These are phyloP conservation scores for Pholiota microspora DNA, from an alignment of 768 basidiomycete species.

Conservation along the genomic window DNA sequence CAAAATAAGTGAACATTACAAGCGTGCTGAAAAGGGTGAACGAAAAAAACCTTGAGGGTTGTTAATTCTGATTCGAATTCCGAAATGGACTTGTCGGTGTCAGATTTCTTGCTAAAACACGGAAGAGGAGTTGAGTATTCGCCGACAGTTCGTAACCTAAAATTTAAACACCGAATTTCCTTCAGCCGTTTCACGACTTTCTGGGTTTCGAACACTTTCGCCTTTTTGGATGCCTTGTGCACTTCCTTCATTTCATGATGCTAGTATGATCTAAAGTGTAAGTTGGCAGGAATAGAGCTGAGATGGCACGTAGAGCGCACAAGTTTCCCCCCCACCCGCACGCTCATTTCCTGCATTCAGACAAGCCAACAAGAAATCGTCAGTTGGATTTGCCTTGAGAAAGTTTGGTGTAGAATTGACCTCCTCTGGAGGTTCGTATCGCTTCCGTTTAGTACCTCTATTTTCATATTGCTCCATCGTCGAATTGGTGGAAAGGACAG, in stretches of 20 bases:
- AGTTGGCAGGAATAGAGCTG: background rate
- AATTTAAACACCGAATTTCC: slow-evolving; percentile 48
- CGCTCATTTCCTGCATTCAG: slow-evolving; percentile 35
- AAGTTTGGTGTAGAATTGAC: slow-evolving; percentile 22
- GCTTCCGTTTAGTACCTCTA: slow-evolving; percentile 43
- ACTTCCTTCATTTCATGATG: slow-evolving; percentile 74
- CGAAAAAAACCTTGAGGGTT: slow-evolving; percentile 55
- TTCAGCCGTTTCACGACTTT: slow-evolving; percentile 84
- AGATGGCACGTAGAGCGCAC: slow-evolving; percentile 32
- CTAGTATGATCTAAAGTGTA: slow-evolving; percentile 36
- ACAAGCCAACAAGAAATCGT: background rate
- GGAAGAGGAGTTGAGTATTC: background rate
- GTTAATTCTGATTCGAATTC: slow-evolving; percentile 62
- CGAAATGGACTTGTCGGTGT: slow-evolving; percentile 34
- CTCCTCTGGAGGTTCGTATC: slow-evolving; percentile 32
- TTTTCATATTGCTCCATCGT: slow-evolving; percentile 16
- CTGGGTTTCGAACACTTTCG: slow-evolving; percentile 76
- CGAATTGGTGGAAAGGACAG: background rate
- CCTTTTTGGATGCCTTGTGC: slow-evolving; percentile 76
- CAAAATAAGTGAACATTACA: background rate
- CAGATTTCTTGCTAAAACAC: slow-evolving; percentile 33
- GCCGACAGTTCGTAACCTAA: background rate
- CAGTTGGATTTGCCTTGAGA: background rate
- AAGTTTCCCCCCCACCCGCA: slow-evolving; percentile 53
- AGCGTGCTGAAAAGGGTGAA: slow-evolving; percentile 3